Evolutionary conservation across 345 rosid genomes (phyloP), one percentile per base, ranked within the genome.

Genomic region (Isatis tinctoria): DNA sequence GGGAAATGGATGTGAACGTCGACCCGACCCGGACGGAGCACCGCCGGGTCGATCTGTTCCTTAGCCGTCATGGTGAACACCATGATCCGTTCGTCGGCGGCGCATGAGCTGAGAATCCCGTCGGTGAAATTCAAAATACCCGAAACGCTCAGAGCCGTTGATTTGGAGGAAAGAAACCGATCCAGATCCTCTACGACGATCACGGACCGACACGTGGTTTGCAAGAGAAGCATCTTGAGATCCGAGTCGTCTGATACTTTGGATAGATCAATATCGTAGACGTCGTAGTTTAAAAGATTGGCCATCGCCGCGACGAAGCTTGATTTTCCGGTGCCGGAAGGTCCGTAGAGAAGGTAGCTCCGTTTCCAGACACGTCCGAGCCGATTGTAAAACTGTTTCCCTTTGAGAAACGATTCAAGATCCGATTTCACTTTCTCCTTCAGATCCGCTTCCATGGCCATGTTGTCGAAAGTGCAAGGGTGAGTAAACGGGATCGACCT

Each of bases 1-100:
- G 98, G 97, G 30, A 95, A 95, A 70, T 89, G 84, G 3, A 95
- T 85, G 26, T 90, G 97, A 53, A 95, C 98, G 70, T 90, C 97
- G 6, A 90, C 85, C 49, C 97, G 87, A 59, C 97, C 97, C 53
- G 97, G 97, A 28, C 97, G 52, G 4, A 88, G 84, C 3, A 90
- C 16, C n/a, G 86, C 85, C 77, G 89, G 89, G 74, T 90, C 97
- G 1, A 86, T 73, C 7, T 60, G 73, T 28, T 88, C 92, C 32
- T 90, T 90, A 0, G 77, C 62, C 14, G 77, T 86, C 90, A 84
- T 81, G 3, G 97, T 90, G 61, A 88, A 87, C 7, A 90, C 94
- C 89, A 90, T 83, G 1, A 90, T 78, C 47, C 89, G 81, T 65
- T 90, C 97, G 56, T 88, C 89, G 27, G 86, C 87, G 33, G 80